Base-by-base conservation (phyloP, 1,139 yeast species). In the Saccharomyces hybrid region DNA sequence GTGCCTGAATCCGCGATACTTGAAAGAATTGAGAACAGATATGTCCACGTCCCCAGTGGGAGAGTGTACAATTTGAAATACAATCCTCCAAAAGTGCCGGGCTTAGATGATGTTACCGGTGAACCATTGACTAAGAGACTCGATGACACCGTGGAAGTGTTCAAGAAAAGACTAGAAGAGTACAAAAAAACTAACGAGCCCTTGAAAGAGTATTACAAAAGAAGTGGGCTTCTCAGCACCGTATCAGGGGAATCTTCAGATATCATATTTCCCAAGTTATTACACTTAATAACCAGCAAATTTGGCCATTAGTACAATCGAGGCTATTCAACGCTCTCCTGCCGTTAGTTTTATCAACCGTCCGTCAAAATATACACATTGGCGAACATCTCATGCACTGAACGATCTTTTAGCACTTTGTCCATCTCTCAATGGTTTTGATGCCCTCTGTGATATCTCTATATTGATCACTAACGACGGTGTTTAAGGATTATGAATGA, bases 41-140 rank as follows among this genome's bases (percentile, higher is more conserved):
- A 87, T 85, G 86, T 89, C 34, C 97, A 91, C 71, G 68, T 78
- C 8, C 82, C 88, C 0, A 86, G 96, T 56, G 97, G 97, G 0
- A 75, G 97, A 59, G 86, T 90, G 1, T 91, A 91, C 69, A 91
- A 87, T 66, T 69, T 88, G 58, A 84, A 88, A 57, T 91, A 88
- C 70, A 89, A 88, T 63, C 97, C 97, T 3, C 98, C 98, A 2
- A 85, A 84, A 62, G 79, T 78, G 1, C 82, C 90, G 0, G 95
- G 88, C 52, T 78, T 73, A 57, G 98, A 91, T 67, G 97, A 91
- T 67, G 66, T 89, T 2, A 91, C 98, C 0, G 97, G 97, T 0
- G 97, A 91, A 66, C 84, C 88, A 1, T 74, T 91, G 56, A 72
- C 79, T 32, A 88, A 89, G 70, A 78, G 98, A 55, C 77, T 83